Conservation (phyloP, 1,284 basidiomycete genomes). For the Moesziomyces sp. region DNA sequence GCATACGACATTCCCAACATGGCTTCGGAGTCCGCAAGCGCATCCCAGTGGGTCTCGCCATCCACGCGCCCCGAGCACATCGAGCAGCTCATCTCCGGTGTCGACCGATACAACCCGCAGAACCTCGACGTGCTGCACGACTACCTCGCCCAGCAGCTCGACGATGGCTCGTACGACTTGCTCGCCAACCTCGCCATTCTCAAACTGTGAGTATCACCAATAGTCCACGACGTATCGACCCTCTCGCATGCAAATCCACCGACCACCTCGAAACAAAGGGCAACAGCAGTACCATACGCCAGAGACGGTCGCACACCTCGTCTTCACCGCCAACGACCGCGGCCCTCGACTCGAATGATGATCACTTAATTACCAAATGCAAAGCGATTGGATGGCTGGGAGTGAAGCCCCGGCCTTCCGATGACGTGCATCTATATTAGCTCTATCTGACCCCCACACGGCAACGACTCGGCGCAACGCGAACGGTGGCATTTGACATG, state of each 20-base stretch:
- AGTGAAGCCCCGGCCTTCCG: constrained; percentile 54
- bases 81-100: constrained; percentile 64
- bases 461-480: neutral
- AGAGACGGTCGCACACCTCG: too few species aligned
- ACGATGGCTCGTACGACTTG: constrained; percentile 89
- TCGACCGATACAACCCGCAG: constrained; percentile 92
- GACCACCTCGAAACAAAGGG: neutral
- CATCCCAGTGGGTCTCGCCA: constrained; percentile 49
- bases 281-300: too few species aligned
- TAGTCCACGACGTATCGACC: neutral
- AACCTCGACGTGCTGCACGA: constrained; percentile 92
- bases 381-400: constrained; percentile 50
- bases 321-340: too few species aligned
- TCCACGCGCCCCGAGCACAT: constrained; percentile 60
- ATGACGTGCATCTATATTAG: constrained; percentile 64
- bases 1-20: constrained; percentile 16
- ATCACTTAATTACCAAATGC: constrained; percentile 41
- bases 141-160: constrained; percentile 90
- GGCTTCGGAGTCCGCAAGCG: constrained; percentile 37
- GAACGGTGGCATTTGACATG: too few species aligned
- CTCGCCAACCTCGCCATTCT: constrained; percentile 89
- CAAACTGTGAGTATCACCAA: constrained; percentile 76
- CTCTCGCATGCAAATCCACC: neutral
- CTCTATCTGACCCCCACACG: constrained; percentile 62
- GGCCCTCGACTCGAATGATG: constrained; percentile 25